Conservation (phyloP, 257 asterid genomes). For the Echium plantagineum region DNA sequence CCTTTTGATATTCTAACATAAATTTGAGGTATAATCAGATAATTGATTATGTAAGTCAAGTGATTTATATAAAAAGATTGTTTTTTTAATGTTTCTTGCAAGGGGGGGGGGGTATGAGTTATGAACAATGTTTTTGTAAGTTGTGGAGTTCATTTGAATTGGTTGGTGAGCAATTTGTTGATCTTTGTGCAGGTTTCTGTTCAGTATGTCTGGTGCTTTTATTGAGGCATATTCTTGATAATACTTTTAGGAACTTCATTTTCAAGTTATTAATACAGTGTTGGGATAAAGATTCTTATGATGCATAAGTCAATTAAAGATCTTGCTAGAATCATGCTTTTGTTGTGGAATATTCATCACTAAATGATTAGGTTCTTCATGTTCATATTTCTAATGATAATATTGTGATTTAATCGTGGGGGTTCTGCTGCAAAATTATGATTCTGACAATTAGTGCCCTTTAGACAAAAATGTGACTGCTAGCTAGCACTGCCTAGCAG, state of each 20-base stretch:
- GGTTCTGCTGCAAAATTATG: not conserved
- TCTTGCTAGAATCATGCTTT: no score
- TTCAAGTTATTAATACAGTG: not conserved
- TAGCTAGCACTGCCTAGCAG: not conserved
- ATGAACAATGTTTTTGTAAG: no score
- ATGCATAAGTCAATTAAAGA: no score
- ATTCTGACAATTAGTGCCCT: not conserved
- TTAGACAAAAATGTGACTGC: not conserved
- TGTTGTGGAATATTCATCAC: slow-evolving; percentile 1
- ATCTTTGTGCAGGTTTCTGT: no score
- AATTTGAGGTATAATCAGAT: not conserved
- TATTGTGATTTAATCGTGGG: not conserved
- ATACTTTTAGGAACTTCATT: not conserved
- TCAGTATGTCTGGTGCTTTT: no score
- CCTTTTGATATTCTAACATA: not conserved
- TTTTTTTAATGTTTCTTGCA: no score
- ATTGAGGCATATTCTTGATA: not conserved
- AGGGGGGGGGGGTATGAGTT: no score
- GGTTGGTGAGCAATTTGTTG: not conserved
- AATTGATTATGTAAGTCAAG: not conserved
- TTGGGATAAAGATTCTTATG: not conserved
- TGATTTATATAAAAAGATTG: no score
- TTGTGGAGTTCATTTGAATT: no score
- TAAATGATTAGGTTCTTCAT: not conserved
- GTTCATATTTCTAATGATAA: not conserved